These are phyloP conservation scores for Rhizopus sp. DNA, from an alignment of 371 early-diverging fungal species.

Conservation along the genomic window DNA sequence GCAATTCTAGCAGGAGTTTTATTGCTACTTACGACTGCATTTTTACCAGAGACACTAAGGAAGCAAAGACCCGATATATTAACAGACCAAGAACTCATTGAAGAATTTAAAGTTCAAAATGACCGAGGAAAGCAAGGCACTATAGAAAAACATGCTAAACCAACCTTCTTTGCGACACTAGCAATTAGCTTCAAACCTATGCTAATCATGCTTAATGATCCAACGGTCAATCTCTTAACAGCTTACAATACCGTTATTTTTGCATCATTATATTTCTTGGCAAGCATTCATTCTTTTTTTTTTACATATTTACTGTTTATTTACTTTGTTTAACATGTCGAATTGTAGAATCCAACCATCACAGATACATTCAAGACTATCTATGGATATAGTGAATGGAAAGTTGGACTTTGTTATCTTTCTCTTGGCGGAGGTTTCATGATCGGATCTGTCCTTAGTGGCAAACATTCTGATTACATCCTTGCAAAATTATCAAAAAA, in stretches of 20 bases:
- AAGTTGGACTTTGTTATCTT: constrained; percentile 50
- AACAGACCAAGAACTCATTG: not conserved
- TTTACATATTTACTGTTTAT: not conserved
- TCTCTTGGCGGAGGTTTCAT: constrained; percentile 49
- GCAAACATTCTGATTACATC: constrained; percentile 48
- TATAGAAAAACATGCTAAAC: not conserved
- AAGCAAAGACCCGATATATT: constrained; percentile 3
- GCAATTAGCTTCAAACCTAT: constrained; percentile 21
- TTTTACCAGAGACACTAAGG: constrained; percentile 21
- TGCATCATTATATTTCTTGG: constrained; percentile 31
- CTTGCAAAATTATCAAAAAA: constrained; percentile 27
- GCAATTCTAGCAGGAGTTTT: constrained; percentile 43
- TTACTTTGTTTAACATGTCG: not conserved
- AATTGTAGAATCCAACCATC: constrained; percentile 39
- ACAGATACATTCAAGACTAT: constrained; percentile 37
- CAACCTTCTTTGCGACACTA: not conserved
- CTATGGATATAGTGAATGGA: constrained; percentile 35
- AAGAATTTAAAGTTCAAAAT: not conserved
- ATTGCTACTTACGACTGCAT: constrained; percentile 7
- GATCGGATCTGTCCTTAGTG: constrained; percentile 49
- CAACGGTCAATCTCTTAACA: constrained; percentile 29
- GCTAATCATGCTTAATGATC: constrained; percentile 26
- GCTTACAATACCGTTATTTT: constrained; percentile 32
- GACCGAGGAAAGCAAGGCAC: not conserved
- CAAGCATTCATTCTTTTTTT: constrained; percentile 1